Evolutionary conservation across 495 filamentous ascomycete species (phyloP).

Genomic region (Tuber borchii): DNA sequence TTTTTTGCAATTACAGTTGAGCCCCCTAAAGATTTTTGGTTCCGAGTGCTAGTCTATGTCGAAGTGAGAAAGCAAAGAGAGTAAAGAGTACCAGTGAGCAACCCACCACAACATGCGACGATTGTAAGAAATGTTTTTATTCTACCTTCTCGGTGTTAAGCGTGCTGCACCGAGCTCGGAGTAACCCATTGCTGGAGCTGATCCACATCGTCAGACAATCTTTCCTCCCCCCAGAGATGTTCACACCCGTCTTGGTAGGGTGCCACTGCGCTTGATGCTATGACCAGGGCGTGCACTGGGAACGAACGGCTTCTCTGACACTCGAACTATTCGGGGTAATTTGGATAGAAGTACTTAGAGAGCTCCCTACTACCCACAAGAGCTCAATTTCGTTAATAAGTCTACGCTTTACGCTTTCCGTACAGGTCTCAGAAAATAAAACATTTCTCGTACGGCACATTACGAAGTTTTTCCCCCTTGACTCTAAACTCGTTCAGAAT

Average conservation of each 20-base stretch:
- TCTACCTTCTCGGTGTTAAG: constrained; percentile 7
- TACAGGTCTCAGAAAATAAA: constrained; percentile 2
- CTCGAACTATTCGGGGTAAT: not conserved
- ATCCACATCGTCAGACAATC: not conserved
- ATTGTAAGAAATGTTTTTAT: not conserved
- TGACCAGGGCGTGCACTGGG: not conserved
- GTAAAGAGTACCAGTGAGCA: not conserved
- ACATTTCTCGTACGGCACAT: constrained; percentile 3
- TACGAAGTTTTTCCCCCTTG: not conserved
- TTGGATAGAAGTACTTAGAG: not conserved
- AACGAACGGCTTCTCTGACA: not conserved
- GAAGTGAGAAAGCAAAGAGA: not conserved
- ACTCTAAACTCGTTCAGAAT: not conserved
- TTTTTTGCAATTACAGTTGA: not conserved
- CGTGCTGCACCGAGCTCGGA: constrained; percentile 23
- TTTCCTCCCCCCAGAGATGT: not conserved
- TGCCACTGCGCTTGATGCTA: not conserved
- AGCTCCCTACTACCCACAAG: not conserved
- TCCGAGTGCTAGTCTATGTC: constrained; percentile 24
- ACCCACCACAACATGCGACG: not conserved
- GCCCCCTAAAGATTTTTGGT: not conserved
- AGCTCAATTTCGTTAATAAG: not conserved
- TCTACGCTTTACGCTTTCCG: not conserved
- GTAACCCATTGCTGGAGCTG: constrained; percentile 14
- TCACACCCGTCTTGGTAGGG: not conserved